Evolutionary conservation across 306 rosid species (phyloP), one percentile per base, ranked within the genome.

Genomic region (Lathyrus tuberosus): DNA sequence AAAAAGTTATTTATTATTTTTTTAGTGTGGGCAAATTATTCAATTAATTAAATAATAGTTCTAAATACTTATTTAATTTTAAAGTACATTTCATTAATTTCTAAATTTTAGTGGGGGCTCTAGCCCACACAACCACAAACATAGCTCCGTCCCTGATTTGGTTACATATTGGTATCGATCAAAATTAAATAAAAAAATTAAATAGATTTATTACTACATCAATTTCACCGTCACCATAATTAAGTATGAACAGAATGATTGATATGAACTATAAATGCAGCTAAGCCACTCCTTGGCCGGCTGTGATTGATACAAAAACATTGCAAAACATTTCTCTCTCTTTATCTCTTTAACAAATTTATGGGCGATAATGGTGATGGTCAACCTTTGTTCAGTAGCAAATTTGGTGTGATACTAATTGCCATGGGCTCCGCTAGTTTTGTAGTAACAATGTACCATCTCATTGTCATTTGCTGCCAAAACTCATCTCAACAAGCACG

Each of bases 401-500:
- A 54, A 54, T n/a, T 28, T 40, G 41, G 74, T 5, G 65, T 15
- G 10, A 2, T 41, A 38, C 74, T 69, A 24, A 9, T 54, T 10
- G 74, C 74, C 30, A 69, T 69, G 53, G 74, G 53, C 42, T 40
- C 64, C 24, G 74, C 74, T 5, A 41, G 65, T 56, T 54, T 54
- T 54, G 26, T 69, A 51, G 64, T 53, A 31, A 69, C 73, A 53
- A 4, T 69, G 20, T 69, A 69, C 53, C 73, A 69, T 68, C 52
- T 69, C 64, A 52, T 53, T 13, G 33, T 38, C 53, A 20, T 69
- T 14, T 69, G 64, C 37, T 69, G 64, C 52, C 64, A 14, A 40
- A 14, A 69, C 38, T 7, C 47, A 17, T 0, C 60, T 9, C 47
- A 67, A 33, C 44, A 44, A 14, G 70, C 41, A 1, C 14, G 41